A percentile compares a stretch with the other conserved stretches of the same genome.
Conservation (phyloP, 2,329 filamentous ascomycete species). For the Colletotrichum sp. region DNA sequence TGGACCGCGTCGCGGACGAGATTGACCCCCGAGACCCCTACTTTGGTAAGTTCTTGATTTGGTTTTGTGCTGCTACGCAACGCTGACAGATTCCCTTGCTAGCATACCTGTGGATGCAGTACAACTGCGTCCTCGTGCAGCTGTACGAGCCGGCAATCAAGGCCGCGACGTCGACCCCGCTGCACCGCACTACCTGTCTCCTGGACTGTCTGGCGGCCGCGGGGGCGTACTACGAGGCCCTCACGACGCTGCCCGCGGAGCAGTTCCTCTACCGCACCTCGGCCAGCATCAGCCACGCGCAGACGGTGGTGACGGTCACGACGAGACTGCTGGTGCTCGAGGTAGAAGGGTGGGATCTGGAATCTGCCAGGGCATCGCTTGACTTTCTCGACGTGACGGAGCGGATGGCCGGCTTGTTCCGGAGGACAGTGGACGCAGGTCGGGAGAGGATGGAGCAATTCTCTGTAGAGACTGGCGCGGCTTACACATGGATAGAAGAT, state of each 20-base stretch:
- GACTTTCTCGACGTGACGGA: conserved; percentile 18
- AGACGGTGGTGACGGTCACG: conserved; percentile 5
- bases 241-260: conserved; percentile 32
- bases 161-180: conserved; percentile 25
- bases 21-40: conserved; percentile 28
- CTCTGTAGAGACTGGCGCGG: background rate
- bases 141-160: conserved; percentile 44
- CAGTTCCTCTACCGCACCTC: conserved; percentile 3
- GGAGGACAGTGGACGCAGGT: background rate
- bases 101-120: conserved; percentile 27
- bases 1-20: conserved; percentile 36
- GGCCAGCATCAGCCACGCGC: background rate
- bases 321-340: conserved; percentile 21
- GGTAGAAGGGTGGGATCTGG: conserved; percentile 21
- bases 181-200: conserved; percentile 36
- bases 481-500: background rate
- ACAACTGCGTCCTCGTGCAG: conserved; percentile 40
- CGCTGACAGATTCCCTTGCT: background rate
- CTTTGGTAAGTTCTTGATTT: background rate
- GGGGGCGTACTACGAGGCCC: conserved; percentile 34
- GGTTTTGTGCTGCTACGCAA: background rate
- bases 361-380: conserved; percentile 10
- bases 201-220: conserved; percentile 39
- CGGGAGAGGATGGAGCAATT: background rate
- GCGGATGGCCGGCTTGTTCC: background rate